Evolutionary conservation across 306 rosid genomes (phyloP).

Genomic region (Cicer pinnatifidum): DNA sequence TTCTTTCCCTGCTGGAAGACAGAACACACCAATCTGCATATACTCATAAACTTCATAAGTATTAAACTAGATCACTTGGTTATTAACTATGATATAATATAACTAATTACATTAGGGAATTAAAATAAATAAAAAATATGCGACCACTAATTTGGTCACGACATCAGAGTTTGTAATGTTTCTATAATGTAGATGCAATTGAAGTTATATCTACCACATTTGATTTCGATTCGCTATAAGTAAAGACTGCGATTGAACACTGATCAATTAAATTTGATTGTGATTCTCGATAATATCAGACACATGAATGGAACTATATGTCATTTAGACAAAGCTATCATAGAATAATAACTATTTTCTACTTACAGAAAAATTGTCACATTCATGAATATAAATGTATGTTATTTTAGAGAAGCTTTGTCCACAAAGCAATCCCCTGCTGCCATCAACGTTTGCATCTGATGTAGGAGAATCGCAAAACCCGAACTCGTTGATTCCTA

Average conservation of each 20-base stretch:
- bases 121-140: neutral
- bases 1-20: slow-evolving; percentile 58
- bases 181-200: no score
- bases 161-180: neutral
- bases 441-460: slow-evolving; percentile 36
- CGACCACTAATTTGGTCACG: neutral
- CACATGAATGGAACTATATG: no score
- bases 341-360: neutral
- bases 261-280: no score
- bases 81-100: neutral
- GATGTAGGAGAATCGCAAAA: slow-evolving; percentile 42
- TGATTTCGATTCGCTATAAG: neutral
- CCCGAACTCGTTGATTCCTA: slow-evolving; percentile 62
- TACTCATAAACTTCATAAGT: neutral
- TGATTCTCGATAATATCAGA: no score
- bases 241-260: neutral
- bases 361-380: slow-evolving; percentile 61
- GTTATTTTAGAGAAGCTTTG: slow-evolving; percentile 56
- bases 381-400: slow-evolving; percentile 70
- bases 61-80: neutral
- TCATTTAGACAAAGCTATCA: no score
- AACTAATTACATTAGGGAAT: neutral
- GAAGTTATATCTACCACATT: neutral
- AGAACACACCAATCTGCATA: slow-evolving; percentile 67
- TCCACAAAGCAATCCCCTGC: slow-evolving; percentile 51